Evolutionary conservation across 495 filamentous ascomycete species (phyloP).

Genomic region (Penicillium subrubescens): DNA sequence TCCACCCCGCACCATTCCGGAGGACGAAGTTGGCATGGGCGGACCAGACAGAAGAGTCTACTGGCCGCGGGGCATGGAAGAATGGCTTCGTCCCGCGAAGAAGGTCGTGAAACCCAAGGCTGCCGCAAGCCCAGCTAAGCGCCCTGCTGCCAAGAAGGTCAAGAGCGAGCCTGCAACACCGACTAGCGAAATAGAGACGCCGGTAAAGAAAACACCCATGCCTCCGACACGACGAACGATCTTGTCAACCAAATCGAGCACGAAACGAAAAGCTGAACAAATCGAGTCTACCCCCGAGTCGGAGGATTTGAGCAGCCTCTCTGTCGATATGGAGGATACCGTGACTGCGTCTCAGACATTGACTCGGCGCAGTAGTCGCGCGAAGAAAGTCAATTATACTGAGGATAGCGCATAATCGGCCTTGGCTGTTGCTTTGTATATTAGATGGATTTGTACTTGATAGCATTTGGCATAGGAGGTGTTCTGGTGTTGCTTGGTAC

Average conservation of each 20-base stretch:
- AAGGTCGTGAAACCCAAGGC: constrained; percentile 63
- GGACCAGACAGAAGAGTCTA: constrained; percentile 85
- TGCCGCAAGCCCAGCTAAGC: constrained; percentile 26
- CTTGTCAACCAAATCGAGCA: constrained; percentile 26
- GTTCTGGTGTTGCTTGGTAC: neutral
- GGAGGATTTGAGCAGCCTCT: constrained; percentile 20
- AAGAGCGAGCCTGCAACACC: constrained; percentile 20
- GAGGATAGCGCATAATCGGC: constrained; percentile 39
- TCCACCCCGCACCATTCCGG: constrained; percentile 49
- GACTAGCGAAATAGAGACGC: constrained; percentile 18
- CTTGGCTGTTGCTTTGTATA: neutral
- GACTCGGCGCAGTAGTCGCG: constrained; percentile 37
- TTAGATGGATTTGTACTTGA: neutral
- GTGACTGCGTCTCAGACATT: neutral
- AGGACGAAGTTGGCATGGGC: constrained; percentile 84
- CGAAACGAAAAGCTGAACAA: constrained; percentile 41
- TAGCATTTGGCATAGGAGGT: neutral
- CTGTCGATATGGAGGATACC: constrained; percentile 13
- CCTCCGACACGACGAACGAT: constrained; percentile 19
- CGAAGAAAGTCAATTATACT: constrained; percentile 50
- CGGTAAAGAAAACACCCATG: constrained; percentile 26
- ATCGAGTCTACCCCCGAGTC: constrained; percentile 32
- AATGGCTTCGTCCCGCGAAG: constrained; percentile 84
- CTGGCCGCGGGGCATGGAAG: constrained; percentile 87
- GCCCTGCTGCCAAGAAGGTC: constrained; percentile 23